These are phyloP conservation scores for Malus domestica DNA, from an alignment of 306 rosid species.

Conservation along the genomic window DNA sequence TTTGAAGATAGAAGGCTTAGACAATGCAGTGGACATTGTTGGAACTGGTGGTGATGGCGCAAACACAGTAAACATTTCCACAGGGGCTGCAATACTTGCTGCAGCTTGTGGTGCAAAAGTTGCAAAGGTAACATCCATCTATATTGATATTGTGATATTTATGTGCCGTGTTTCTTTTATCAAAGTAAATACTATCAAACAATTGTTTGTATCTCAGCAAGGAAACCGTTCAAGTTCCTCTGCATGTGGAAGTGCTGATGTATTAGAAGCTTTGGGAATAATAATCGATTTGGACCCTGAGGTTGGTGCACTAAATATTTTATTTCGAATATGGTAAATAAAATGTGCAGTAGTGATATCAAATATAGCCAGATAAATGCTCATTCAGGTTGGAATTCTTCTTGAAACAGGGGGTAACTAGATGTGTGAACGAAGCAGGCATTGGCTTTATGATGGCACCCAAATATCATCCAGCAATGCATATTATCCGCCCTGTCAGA, in stretches of 20 bases:
- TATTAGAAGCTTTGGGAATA: constrained; percentile 73
- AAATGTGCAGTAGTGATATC: background rate
- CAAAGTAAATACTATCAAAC: background rate
- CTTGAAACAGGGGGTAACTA: constrained; percentile 55
- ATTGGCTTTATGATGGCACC: constrained; percentile 96
- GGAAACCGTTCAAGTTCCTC: constrained; percentile 94
- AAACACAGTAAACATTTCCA: constrained; percentile 88
- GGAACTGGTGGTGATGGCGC: constrained; percentile 98
- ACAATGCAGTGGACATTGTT: constrained; percentile 83
- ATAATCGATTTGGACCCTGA: constrained; percentile 67
- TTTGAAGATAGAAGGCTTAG: constrained; percentile 66
- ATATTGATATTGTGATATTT: background rate
- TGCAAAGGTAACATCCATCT: constrained; percentile 56
- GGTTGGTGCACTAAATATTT: constrained; percentile 30
- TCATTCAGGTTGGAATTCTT: constrained; percentile 4
- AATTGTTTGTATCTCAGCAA: constrained; percentile 49
- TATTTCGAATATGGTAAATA: background rate
- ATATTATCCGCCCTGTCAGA: constrained; percentile 69
- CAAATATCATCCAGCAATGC: constrained; percentile 85
- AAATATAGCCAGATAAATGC: background rate
- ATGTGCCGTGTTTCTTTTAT: background rate
- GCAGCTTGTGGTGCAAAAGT: constrained; percentile 97
- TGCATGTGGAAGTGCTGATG: constrained; percentile 97
- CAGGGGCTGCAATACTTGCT: constrained; percentile 81
- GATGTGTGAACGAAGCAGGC: constrained; percentile 72